Conservation (phyloP, 176 grass and related monocot genomes). For the Paspalum vaginatum region DNA sequence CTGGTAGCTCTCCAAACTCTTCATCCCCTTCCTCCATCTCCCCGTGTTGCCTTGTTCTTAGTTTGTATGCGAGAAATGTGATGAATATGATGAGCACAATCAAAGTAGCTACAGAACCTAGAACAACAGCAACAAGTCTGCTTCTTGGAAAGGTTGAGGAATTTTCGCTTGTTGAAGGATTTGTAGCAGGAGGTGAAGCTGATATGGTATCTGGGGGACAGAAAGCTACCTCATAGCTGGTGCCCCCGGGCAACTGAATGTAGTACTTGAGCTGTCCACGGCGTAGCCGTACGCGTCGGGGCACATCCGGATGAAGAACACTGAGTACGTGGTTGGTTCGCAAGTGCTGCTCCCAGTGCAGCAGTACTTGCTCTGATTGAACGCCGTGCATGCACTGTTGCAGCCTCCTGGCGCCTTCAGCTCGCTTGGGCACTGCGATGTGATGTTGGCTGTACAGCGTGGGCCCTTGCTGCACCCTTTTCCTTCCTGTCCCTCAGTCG, state of each 20-base stretch:
- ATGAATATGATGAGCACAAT: not conserved
- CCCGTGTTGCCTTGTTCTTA: not conserved
- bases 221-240: constrained; percentile 44
- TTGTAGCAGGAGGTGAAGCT: not conserved
- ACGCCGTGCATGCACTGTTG: constrained; percentile 25
- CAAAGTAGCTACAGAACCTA: not conserved
- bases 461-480: not conserved
- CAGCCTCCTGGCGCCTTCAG: constrained; percentile 38
- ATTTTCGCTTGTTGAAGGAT: not conserved
- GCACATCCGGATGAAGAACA: constrained; percentile 32
- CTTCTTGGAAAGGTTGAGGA: not conserved
- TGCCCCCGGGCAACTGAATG: constrained; percentile 28
- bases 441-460: not conserved
- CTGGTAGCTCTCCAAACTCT: constrained; percentile 10
- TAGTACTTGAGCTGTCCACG: rapidly evolving
- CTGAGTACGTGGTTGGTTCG: constrained; percentile 4
- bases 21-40: constrained; percentile 10
- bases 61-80: not conserved
- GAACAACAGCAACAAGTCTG: not conserved
- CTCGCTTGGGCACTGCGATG: not conserved
- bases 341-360: not conserved
- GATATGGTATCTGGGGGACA: constrained; percentile 29
- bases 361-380: not conserved
- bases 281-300: constrained; percentile 36
- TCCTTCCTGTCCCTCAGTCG: not conserved